phyloP scores from a whole-genome alignment of 2,329 filamentous ascomycete species.

The Venturia pyrina region DNA sequence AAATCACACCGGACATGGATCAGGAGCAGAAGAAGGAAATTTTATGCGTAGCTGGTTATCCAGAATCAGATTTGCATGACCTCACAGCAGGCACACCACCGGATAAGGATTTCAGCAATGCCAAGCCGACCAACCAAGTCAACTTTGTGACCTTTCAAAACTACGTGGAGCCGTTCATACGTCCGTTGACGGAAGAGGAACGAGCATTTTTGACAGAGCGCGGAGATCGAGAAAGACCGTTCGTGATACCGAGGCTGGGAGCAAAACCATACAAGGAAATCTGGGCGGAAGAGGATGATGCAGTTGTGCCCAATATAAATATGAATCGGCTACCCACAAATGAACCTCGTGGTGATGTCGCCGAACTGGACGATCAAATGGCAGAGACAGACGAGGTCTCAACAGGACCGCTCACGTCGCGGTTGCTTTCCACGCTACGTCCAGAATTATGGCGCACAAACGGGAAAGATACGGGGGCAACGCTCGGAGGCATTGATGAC shows the following conservation, averaged over 20 bases:
- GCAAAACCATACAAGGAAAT: slow-evolving; percentile 79
- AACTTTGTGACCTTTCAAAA: slow-evolving; percentile 87
- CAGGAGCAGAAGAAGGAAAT: slow-evolving; percentile 81
- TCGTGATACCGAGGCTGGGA: slow-evolving; percentile 75
- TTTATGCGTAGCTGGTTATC: slow-evolving; percentile 78
- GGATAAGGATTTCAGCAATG: slow-evolving; percentile 89
- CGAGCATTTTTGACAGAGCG: slow-evolving; percentile 84
- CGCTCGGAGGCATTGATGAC: slow-evolving; percentile 33
- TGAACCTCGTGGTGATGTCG: slow-evolving; percentile 72
- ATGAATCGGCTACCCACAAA: slow-evolving; percentile 65
- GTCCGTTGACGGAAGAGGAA: slow-evolving; percentile 85
- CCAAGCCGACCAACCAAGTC: slow-evolving; percentile 89
- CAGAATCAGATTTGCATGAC: slow-evolving; percentile 68
- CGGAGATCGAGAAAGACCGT: slow-evolving; percentile 73
- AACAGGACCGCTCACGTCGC: slow-evolving; percentile 72
- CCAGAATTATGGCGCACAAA: slow-evolving; percentile 49
- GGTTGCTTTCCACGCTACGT: slow-evolving; percentile 70
- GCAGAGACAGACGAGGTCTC: slow-evolving; percentile 84
- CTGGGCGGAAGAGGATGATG: slow-evolving; percentile 90
- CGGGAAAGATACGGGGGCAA: slow-evolving; percentile 38
- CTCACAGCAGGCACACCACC: slow-evolving; percentile 82
- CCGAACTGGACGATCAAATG: slow-evolving; percentile 77
- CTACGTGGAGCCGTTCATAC: slow-evolving; percentile 85
- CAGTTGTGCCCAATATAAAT: slow-evolving; percentile 60
- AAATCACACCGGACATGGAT: slow-evolving; percentile 63